Evolutionary conservation across 805 yeast species (phyloP).

Genomic region (Zygoascus flipseniorum): DNA sequence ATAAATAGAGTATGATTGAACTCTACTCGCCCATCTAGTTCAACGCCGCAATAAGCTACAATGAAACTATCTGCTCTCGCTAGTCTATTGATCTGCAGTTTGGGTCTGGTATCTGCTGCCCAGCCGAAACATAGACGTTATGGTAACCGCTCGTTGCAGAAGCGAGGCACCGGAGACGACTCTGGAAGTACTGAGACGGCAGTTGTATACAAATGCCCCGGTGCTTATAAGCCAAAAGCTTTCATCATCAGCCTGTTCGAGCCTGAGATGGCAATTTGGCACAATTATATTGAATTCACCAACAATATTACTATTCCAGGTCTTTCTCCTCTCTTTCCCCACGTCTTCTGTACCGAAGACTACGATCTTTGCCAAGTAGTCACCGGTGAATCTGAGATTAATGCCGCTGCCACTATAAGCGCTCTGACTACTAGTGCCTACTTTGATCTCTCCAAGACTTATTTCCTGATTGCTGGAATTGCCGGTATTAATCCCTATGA

Average conservation of each 20-base stretch:
- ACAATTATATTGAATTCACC: conserved; percentile 37
- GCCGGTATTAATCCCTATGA: conserved; percentile 53
- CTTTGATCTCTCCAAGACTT: conserved; percentile 52
- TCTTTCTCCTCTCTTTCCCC: conserved; percentile 50
- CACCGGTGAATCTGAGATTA: conserved; percentile 64
- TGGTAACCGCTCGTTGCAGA: background rate
- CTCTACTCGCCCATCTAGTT: no score
- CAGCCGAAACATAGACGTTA: background rate
- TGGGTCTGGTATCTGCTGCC: background rate
- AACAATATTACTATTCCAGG: conserved; percentile 59
- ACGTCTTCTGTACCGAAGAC: conserved; percentile 46
- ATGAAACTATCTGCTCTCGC: background rate
- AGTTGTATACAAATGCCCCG: conserved; percentile 1
- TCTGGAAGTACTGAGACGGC: background rate
- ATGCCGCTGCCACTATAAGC: conserved; percentile 52
- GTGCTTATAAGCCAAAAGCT: conserved; percentile 37
- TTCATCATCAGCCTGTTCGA: conserved; percentile 49
- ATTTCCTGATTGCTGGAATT: conserved; percentile 57
- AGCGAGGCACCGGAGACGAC: background rate
- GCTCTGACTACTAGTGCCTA: conserved; percentile 46
- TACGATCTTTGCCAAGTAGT: conserved; percentile 51
- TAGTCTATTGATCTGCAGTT: background rate
- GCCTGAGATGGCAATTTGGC: conserved; percentile 47
- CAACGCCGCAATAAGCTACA: no score
- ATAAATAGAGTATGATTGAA: no score